Base-by-base conservation (phyloP, 768 basidiomycete species). In the Multifurca ochricompacta region DNA sequence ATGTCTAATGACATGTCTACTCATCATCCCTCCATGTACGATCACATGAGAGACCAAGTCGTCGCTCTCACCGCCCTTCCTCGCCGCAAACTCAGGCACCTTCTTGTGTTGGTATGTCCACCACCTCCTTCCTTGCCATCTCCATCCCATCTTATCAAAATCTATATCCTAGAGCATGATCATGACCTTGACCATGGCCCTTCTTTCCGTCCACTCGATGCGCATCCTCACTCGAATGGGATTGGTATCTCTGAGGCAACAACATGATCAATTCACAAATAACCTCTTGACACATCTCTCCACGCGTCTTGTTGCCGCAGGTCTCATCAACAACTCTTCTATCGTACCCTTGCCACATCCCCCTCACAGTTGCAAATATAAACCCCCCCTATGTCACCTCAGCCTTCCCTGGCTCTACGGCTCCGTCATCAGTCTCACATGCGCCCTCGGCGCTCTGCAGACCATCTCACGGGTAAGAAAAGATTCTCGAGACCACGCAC, bases 321-420 rank as follows among this genome's bases (percentile, higher is more conserved):
- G 56, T 13, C 28, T 57, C 39, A 35, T 52, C 19, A 52, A 57
- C 6, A 41, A n/a, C 32, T 46, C 55, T 27, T 19, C 51, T n/a
- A 2, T 23, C 18, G 31, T 52, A 8, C 45, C 45, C 3, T 31
- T 52, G 19, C 51, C 56, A 7, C 45, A 34, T 16, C 56, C 56
- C 19, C 56, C 45, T 28, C 45, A 48, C 13, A 36, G 34, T 39
- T 57, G 56, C 56, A 52, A 48, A 27, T 47, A 35, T 23, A 47
- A 37, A 25, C 16, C 56, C 8, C 40, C 39, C 8, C 39, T 57
- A 2, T 57, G 56, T 48, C 50, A 52, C 19, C 32, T 57, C 27
- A 57, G 50, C 32, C 56, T 57, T n/a, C 56, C 56, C 27, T 57
- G 56, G 56, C 51, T 57, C 10, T 57, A 52, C 18, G 56, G 56